Evolutionary conservation across 129 eudicot species (phyloP).

Genomic region (Lactuca saligna): DNA sequence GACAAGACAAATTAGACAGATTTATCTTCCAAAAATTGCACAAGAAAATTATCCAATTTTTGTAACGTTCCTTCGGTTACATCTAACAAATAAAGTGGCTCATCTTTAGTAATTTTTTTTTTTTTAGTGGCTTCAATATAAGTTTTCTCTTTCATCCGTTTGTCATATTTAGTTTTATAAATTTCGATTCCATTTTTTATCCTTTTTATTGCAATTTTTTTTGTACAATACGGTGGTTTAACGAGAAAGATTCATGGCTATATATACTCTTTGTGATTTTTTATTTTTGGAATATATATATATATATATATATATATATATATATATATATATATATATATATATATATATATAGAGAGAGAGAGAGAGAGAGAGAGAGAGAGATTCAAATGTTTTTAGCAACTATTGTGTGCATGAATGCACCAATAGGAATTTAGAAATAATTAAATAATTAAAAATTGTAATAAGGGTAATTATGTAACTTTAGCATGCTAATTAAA

Average conservation of each 20-base stretch:
- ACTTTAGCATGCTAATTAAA: too few relatives aligned
- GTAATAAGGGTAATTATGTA: too few relatives aligned
- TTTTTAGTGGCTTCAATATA: neutral
- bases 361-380: too few relatives aligned
- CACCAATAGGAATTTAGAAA: too few relatives aligned
- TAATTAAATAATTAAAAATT: too few relatives aligned
- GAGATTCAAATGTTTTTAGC: too few relatives aligned
- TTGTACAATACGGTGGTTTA: neutral
- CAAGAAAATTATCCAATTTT: neutral
- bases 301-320: neutral
- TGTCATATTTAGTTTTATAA: neutral
- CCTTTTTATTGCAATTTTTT: neutral
- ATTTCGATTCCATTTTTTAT: neutral
- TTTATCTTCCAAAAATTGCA: neutral
- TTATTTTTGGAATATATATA: neutral
- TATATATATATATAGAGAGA: too few relatives aligned
- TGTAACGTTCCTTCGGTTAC: slow-evolving; percentile 2
- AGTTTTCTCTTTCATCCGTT: slow-evolving; percentile 18
- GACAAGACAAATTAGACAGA: slow-evolving; percentile 13
- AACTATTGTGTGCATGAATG: too few relatives aligned
- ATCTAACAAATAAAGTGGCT: slow-evolving; percentile 28
- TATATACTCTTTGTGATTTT: neutral
- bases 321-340: too few relatives aligned
- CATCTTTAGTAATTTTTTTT: slow-evolving; percentile 3
- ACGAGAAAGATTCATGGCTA: neutral